phyloP scores from a whole-genome alignment of 768 basidiomycete species.

The Leccinum variicolor region DNA sequence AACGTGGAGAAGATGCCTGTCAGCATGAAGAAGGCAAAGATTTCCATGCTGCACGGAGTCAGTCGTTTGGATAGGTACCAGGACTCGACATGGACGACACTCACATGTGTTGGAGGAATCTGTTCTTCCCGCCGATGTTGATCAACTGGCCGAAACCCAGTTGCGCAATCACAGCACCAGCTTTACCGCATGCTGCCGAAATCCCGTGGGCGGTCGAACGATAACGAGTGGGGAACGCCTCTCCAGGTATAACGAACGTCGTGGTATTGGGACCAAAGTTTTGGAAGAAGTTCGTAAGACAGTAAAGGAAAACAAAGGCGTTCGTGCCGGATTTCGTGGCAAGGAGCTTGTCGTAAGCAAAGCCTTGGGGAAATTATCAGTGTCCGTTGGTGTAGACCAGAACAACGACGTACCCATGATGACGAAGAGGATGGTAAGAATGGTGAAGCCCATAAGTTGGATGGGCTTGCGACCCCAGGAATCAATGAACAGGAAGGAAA shows the following conservation, averaged over 20 bases:
- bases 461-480: conserved; percentile 79
- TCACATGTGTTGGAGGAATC: conserved; percentile 67
- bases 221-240: conserved; percentile 86
- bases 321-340: conserved; percentile 40
- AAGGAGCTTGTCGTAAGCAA: conserved; percentile 58
- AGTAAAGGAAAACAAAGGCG: conserved; percentile 81
- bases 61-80: conserved; percentile 2
- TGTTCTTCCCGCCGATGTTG: conserved; percentile 63
- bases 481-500: conserved; percentile 62
- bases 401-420: conserved; percentile 53
- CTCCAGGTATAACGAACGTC: conserved; percentile 79
- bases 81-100: conserved; percentile 22
- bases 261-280: conserved; percentile 84
- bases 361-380: conserved; percentile 42
- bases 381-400: not conserved
- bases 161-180: conserved; percentile 79
- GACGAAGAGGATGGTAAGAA: conserved; percentile 64
- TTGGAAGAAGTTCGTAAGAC: conserved; percentile 87
- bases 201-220: conserved; percentile 85
- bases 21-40: conserved; percentile 85
- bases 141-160: conserved; percentile 69
- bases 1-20: conserved; percentile 81
- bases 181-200: conserved; percentile 77
- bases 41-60: conserved; percentile 50
- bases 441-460: conserved; percentile 72